Evolutionary conservation across 1,284 basidiomycete species (phyloP).

Genomic region (Ganoderma boninense): DNA sequence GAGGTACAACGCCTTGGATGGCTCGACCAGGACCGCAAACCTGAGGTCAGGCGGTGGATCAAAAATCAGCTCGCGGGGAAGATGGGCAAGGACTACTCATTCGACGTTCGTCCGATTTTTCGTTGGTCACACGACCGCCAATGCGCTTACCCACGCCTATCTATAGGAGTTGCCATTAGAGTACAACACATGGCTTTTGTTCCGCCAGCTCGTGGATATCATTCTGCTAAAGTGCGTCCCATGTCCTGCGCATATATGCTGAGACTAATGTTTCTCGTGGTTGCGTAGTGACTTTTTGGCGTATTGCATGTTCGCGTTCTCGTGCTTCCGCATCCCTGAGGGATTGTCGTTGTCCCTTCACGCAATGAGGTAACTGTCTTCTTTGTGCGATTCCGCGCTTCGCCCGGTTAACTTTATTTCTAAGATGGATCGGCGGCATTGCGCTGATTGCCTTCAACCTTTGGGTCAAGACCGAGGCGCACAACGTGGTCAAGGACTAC

Average conservation of each 20-base stretch:
- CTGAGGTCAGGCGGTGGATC: constrained; percentile 82
- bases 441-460: constrained; percentile 93
- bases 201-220: constrained; percentile 92
- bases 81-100: constrained; percentile 95
- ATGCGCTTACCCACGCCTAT: constrained; percentile 26
- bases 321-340: constrained; percentile 85
- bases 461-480: constrained; percentile 99
- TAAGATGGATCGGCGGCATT: constrained; percentile 88
- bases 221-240: constrained; percentile 89
- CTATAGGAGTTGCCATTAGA: constrained; percentile 79
- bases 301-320: constrained; percentile 95
- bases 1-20: constrained; percentile 85
- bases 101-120: constrained; percentile 67
- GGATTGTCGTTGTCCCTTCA: constrained; percentile 81
- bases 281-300: constrained; percentile 86
- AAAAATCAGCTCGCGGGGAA: constrained; percentile 88
- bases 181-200: constrained; percentile 93
- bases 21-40: constrained; percentile 80
- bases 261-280: background rate
- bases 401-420: constrained; percentile 16
- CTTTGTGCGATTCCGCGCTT: background rate
- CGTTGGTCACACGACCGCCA: constrained; percentile 29
- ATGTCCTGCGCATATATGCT: constrained; percentile 12
- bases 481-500: constrained; percentile 93
- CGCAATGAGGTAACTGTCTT: constrained; percentile 65